A percentile compares a stretch with the other conserved stretches of the same genome.
Conservation (phyloP, 352 stramenopile species). For the Phytophthora cactorum region DNA sequence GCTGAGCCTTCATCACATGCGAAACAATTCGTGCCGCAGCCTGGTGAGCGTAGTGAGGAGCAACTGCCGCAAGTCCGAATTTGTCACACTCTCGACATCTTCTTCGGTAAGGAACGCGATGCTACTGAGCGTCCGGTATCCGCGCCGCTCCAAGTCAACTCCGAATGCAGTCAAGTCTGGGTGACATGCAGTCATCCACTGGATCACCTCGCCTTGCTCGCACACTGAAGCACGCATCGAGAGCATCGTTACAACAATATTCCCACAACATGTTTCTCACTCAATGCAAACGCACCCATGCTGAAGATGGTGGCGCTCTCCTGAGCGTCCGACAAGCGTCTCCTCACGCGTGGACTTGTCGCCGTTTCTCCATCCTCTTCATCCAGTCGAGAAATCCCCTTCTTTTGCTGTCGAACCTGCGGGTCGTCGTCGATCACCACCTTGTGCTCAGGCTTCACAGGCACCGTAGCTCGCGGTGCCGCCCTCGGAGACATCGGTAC, state of each 20-base stretch:
- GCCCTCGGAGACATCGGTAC: conserved; percentile 4
- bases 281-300: conserved; percentile 44
- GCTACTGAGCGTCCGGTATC: conserved; percentile 78
- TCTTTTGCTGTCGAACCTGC: conserved; percentile 30
- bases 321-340: conserved; percentile 76
- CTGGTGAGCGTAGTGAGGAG: conserved; percentile 73
- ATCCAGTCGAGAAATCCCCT: conserved; percentile 1
- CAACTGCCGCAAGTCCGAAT: conserved; percentile 43
- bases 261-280: neutral
- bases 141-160: conserved; percentile 60
- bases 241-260: neutral
- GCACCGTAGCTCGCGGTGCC: conserved; percentile 2
- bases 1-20: conserved; percentile 59
- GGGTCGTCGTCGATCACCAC: conserved; percentile 20
- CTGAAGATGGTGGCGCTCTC: conserved; percentile 78
- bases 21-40: conserved; percentile 81
- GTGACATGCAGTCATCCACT: conserved; percentile 87
- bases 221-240: conserved; percentile 49
- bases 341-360: conserved; percentile 67
- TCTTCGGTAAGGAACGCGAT: conserved; percentile 85
- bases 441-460: conserved; percentile 22
- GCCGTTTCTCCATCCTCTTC: conserved; percentile 30
- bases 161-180: conserved; percentile 67
- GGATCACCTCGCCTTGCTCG: conserved; percentile 80
- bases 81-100: conserved; percentile 50